Percentiles rank a stretch among this genome's conserved stretches.
Conservation (phyloP, 2,329 filamentous ascomycete genomes). For the Dothideomycetes sp. region DNA sequence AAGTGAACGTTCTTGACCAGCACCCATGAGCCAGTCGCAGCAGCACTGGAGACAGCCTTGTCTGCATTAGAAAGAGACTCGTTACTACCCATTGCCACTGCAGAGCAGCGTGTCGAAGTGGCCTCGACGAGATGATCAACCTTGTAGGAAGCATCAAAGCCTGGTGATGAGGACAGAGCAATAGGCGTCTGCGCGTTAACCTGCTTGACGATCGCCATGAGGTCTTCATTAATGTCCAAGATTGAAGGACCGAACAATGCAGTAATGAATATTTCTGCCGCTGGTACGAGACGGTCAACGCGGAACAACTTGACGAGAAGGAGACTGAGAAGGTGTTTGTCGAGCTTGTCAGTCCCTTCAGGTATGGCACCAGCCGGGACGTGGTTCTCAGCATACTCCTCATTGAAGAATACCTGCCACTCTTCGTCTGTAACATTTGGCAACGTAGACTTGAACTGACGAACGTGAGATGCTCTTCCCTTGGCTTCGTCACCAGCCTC, state of each 20-base stretch:
- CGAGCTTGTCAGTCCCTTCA: conserved; percentile 50
- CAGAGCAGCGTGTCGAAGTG: conserved; percentile 71
- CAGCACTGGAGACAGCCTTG: conserved; percentile 87
- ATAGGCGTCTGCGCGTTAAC: conserved; percentile 78
- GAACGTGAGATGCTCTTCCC: conserved; percentile 55
- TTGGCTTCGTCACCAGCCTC: conserved; percentile 59
- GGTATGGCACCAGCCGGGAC: conserved; percentile 65
- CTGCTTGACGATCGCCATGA: conserved; percentile 73
- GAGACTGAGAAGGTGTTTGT: conserved; percentile 72
- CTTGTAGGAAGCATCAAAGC: conserved; percentile 98
- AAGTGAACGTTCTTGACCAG: conserved; percentile 98
- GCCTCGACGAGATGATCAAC: conserved; percentile 89
- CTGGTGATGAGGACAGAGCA: conserved; percentile 84
- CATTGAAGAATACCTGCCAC: conserved; percentile 74
- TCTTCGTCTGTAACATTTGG: conserved; percentile 48
- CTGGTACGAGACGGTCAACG: conserved; percentile 87
- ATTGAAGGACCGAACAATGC: conserved; percentile 75
- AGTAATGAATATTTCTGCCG: conserved; percentile 80
- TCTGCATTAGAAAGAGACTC: conserved; percentile 87
- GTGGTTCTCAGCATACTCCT: conserved; percentile 76
- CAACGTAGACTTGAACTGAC: conserved; percentile 62
- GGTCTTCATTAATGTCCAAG: conserved; percentile 74
- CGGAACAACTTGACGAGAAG: conserved; percentile 90
- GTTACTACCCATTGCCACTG: conserved; percentile 98
- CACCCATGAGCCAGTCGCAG: conserved; percentile 88